Evolutionary conservation across 2,329 filamentous ascomycete species (phyloP), one percentile per base, ranked within the genome.

Genomic region (Coniochaeta prunicola): DNA sequence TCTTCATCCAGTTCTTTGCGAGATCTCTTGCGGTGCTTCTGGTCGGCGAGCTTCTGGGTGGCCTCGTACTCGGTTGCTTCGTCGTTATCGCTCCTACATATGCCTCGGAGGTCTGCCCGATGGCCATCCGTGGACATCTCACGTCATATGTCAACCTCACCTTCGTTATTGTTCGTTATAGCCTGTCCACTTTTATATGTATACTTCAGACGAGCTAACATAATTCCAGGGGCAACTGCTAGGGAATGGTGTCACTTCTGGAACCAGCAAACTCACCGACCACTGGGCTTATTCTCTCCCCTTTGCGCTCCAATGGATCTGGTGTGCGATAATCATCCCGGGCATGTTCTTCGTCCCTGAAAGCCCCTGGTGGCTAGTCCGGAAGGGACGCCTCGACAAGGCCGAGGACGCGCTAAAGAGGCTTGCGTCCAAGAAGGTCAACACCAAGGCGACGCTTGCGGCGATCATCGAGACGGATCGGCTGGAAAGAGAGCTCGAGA

Each of bases 1-100:
- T 87, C 59, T 86, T 86, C 67, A 79, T 86, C 58, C 82, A 86
- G 62, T 86, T 86, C 73, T 87, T 86, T 64, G 82, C 83, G 13
- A 76, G 78, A 2, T 80, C 78, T 0, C 74, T 85, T 13, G 65
- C 76, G 8, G 78, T 80, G 13, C 73, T 87, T 2, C 77, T 86
- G n/a, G 81, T 81, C 2, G 82, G 83, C 30, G 83, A 87, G 73
- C 72, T 88, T 2, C 73, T 88, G 0, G 80, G 81, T 26, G 85
- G 85, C 1, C 73, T 86, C 7, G 80, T 86, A 0, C 75, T 84
- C n/a, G 84, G 83, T 2, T 82, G 80, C 57, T 87, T 84, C 66
- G 82, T 82, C 5, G 80, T 84, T 28, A 81, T 81, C 57, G 79
- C 79, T 0, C 79, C 84, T 0, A 79, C 83, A 0, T 87, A 86